A percentile compares a stretch with the other conserved stretches of the same genome.
Conservation (phyloP, 345 rosid species). For the Odontarrhena argentea region DNA sequence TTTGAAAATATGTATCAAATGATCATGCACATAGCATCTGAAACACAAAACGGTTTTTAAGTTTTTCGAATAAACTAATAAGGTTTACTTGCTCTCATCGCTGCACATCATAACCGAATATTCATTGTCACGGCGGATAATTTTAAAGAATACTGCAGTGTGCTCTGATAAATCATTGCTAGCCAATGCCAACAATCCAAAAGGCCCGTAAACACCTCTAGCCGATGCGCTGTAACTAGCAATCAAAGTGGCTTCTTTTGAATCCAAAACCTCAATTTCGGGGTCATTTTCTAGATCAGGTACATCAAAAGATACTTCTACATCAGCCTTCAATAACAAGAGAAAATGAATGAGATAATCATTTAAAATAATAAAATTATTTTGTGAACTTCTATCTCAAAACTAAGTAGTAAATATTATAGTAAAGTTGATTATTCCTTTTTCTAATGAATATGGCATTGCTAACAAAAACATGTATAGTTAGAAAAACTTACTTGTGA, state of each 20-base stretch:
- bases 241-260: slow-evolving; percentile 44
- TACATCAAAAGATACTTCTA: slow-evolving; percentile 54
- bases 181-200: slow-evolving; percentile 64
- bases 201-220: slow-evolving; percentile 57
- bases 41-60: neutral
- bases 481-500: slow-evolving; percentile 43
- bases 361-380: too few relatives aligned
- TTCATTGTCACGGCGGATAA: slow-evolving; percentile 45
- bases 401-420: too few relatives aligned
- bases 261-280: slow-evolving; percentile 35
- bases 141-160: slow-evolving; percentile 62
- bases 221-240: slow-evolving; percentile 36
- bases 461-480: neutral
- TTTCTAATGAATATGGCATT: neutral
- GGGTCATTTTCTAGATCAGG: slow-evolving; percentile 29
- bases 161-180: slow-evolving; percentile 54
- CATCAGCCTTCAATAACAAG: slow-evolving; percentile 47
- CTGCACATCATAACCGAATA: slow-evolving; percentile 56
- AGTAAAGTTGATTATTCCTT: neutral
- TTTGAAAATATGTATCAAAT: neutral
- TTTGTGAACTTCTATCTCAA: too few relatives aligned
- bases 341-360: neutral
- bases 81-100: slow-evolving; percentile 27
- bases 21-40: too few relatives aligned
- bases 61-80: neutral